Conservation (phyloP, 2,329 filamentous ascomycete genomes). For the Fusarium mexicanum region DNA sequence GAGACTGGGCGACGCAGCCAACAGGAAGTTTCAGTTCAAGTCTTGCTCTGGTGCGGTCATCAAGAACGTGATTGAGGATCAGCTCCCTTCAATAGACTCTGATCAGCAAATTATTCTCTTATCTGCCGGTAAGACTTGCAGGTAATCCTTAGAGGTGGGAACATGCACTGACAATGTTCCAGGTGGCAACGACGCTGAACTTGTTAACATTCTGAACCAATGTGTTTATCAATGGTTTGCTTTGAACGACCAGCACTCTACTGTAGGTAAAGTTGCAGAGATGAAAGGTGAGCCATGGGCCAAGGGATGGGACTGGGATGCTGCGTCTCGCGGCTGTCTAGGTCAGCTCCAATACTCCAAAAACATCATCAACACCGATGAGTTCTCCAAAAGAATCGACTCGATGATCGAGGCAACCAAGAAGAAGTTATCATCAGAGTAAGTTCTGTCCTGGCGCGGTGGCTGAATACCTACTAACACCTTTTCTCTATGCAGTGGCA, state of each 20-base stretch:
- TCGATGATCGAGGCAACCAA: not conserved
- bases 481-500: not conserved
- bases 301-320: not conserved
- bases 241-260: not conserved
- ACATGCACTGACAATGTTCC: accelerated
- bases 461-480: accelerated
- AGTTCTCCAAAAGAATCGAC: not conserved
- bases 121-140: not conserved
- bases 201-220: slow-evolving; percentile 10
- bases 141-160: accelerated
- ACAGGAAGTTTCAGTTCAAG: not conserved
- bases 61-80: not conserved
- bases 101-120: not conserved
- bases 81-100: not conserved
- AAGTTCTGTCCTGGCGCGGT: not conserved
- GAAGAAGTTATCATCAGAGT: not conserved
- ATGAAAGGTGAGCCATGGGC: slow-evolving; percentile 4
- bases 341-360: not conserved
- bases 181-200: slow-evolving; percentile 18
- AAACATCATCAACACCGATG: not conserved
- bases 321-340: not conserved
- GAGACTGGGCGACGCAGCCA: not conserved
- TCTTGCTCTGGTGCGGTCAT: not conserved
- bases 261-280: not conserved
- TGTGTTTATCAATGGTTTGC: slow-evolving; percentile 16